A percentile compares a stretch with the other conserved stretches of the same genome.
phyloP scores from a whole-genome alignment of 2,329 filamentous ascomycete genomes.

The Trichoderma brevicompactum region DNA sequence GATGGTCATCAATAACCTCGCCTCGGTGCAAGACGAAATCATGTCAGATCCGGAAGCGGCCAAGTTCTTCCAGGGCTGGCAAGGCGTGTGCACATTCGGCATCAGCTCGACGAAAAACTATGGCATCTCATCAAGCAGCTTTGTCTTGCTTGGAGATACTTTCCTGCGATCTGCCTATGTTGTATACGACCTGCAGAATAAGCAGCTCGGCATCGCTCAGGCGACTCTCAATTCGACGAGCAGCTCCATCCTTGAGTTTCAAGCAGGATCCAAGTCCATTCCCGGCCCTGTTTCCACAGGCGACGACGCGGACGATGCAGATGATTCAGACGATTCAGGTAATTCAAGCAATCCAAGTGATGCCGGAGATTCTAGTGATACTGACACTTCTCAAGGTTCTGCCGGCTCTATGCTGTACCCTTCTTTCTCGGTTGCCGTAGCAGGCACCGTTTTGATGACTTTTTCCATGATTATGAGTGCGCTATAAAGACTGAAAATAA shows the following conservation, averaged over 20 bases:
- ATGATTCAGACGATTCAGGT: background rate
- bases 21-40: conserved; percentile 44
- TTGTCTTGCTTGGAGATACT: conserved; percentile 60
- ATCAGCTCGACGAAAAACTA: conserved; percentile 51
- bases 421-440: background rate
- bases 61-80: conserved; percentile 45
- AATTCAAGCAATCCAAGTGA: background rate
- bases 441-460: background rate
- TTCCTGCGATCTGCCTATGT: conserved; percentile 62
- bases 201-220: conserved; percentile 57
- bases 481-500: background rate
- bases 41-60: conserved; percentile 47
- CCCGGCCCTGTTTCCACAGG: conserved; percentile 37
- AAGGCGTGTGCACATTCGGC: conserved; percentile 58
- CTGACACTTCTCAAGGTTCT: background rate
- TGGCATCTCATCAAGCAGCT: conserved; percentile 37
- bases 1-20: conserved; percentile 54
- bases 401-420: background rate
- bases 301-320: background rate
- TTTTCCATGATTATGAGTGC: conserved; percentile 11
- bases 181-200: conserved; percentile 58
- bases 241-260: conserved; percentile 53
- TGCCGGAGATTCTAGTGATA: background rate
- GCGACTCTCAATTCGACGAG: conserved; percentile 54
- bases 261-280: conserved; percentile 43